Conservation (phyloP, 441 rosid genomes). For the Populus tomentosa region DNA sequence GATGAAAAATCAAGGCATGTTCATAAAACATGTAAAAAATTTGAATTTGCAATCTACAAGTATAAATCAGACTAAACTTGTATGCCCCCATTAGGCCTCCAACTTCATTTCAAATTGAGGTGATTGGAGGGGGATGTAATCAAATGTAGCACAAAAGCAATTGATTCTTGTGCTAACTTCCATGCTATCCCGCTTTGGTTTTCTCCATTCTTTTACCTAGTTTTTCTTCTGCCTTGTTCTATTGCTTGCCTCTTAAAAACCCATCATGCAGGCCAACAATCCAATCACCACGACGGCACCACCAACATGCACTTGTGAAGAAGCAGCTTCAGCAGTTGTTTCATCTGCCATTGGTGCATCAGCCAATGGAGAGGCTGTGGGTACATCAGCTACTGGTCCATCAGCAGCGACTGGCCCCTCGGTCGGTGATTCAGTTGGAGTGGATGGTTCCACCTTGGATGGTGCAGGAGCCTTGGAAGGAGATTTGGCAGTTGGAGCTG, state of each 20-base stretch:
- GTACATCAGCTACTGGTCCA: neutral
- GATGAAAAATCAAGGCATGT: too few relatives aligned
- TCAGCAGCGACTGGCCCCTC: slow-evolving; percentile 32
- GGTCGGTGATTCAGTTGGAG: slow-evolving; percentile 4
- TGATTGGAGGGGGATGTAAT: neutral
- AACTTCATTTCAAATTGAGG: too few relatives aligned
- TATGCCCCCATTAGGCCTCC: too few relatives aligned
- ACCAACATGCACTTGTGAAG: slow-evolving; percentile 15
- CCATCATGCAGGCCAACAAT: slow-evolving; percentile 21
- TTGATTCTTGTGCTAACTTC: neutral
- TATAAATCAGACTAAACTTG: too few relatives aligned
- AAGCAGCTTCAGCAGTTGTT: slow-evolving; percentile 15
- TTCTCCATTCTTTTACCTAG: too few relatives aligned
- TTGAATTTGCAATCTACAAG: too few relatives aligned
- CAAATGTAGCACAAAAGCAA: neutral
- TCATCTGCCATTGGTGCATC: neutral
- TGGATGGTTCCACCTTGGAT: neutral
- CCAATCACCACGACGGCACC: slow-evolving; percentile 19
- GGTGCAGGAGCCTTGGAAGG: neutral
- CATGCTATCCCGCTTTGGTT: neutral
- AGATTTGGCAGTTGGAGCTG: slow-evolving; percentile 10
- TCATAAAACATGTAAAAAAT: too few relatives aligned
- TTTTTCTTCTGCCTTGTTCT: neutral
- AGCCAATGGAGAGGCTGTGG: neutral
- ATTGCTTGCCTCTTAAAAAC: slow-evolving; percentile 8